These are phyloP conservation scores for Excoecaria agallocha DNA, from an alignment of 345 rosid species.

Conservation along the genomic window DNA sequence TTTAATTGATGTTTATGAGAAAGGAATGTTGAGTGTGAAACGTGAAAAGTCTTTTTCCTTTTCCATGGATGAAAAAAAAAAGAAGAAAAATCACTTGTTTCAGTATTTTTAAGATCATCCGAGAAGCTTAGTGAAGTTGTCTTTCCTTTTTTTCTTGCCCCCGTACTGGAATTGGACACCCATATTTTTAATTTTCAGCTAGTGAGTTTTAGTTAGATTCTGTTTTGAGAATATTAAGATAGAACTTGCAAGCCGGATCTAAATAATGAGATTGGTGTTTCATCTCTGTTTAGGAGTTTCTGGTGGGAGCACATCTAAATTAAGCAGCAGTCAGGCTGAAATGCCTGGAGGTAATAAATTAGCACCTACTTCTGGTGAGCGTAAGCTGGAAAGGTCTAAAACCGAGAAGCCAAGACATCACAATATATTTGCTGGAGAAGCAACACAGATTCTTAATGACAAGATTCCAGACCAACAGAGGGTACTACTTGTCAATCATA, in stretches of 20 bases:
- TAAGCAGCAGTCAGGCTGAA: conserved; percentile 35
- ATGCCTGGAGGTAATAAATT: conserved; percentile 32
- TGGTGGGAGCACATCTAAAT: conserved; percentile 33
- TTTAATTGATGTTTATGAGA: neutral
- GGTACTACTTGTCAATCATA: no score
- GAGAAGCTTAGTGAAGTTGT: neutral
- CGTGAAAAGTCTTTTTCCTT: neutral
- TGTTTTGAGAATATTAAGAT: neutral
- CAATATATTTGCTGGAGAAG: conserved; percentile 66
- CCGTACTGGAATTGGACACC: neutral
- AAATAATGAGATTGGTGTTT: conserved; percentile 15
- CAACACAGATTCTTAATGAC: conserved; percentile 73
- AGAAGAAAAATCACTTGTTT: neutral
- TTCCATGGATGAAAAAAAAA: neutral
- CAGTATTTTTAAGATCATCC: neutral
- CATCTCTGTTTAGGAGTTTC: conserved; percentile 47
- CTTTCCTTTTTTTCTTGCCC: neutral
- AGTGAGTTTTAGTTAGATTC: neutral
- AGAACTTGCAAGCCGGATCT: no score
- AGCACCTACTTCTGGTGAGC: conserved; percentile 42
- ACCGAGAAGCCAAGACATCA: conserved; percentile 58
- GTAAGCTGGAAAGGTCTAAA: conserved; percentile 69
- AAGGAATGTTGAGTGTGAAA: neutral
- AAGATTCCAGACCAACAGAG: conserved; percentile 70
- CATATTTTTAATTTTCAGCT: neutral